Evolutionary conservation across 169 alveolate species (phyloP).

Genomic region (Eimeria nieschulzi): DNA sequence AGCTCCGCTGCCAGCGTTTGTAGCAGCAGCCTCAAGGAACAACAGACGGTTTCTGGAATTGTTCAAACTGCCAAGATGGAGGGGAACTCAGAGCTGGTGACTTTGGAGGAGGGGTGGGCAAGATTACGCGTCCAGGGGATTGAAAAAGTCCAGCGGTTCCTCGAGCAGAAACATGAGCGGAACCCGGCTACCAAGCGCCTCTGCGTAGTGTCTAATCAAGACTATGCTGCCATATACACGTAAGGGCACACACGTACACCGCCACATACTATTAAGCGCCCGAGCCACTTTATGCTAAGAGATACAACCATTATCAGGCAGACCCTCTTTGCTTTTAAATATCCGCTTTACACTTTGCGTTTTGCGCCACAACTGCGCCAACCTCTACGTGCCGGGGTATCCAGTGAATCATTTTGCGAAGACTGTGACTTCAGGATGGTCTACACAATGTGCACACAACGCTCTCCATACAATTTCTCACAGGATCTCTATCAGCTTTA

Average conservation of each 20-base stretch:
- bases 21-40: background rate
- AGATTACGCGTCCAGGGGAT: constrained; percentile 67
- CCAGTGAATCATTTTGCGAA: background rate
- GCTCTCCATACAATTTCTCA: constrained; percentile 82
- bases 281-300: background rate
- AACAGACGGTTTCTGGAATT: background rate
- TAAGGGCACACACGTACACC: constrained; percentile 9
- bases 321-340: background rate
- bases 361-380: background rate
- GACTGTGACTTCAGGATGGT: constrained; percentile 77
- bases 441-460: constrained; percentile 83
- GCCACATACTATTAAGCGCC: background rate
- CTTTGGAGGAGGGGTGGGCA: constrained; percentile 69
- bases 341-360: background rate
- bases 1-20: background rate
- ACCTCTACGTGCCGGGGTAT: background rate
- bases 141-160: constrained; percentile 65
- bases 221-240: constrained; percentile 65
- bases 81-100: constrained; percentile 65
- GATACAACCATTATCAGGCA: background rate
- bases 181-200: constrained; percentile 43
- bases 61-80: constrained; percentile 12
- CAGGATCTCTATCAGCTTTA: constrained; percentile 81
- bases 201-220: constrained; percentile 60
- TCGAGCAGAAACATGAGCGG: constrained; percentile 66